These are phyloP conservation scores for Penicillium lagena DNA, from an alignment of 495 filamentous ascomycete species.

Conservation along the genomic window DNA sequence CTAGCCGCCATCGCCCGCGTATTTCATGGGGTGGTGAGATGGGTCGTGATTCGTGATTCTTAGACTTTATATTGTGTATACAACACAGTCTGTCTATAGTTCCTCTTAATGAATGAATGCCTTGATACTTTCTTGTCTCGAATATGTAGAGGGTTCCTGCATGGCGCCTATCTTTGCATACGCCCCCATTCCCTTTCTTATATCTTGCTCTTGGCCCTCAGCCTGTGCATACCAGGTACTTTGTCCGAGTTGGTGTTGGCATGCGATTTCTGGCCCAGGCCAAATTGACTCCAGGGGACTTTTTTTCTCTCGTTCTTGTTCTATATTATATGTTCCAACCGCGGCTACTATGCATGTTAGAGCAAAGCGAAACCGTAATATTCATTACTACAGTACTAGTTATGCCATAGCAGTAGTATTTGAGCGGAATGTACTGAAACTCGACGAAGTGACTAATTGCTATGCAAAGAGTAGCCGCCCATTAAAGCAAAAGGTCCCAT, in stretches of 20 bases:
- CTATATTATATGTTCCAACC: constrained; percentile 4
- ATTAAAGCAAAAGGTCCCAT: too few species aligned
- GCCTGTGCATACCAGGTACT: constrained; percentile 6
- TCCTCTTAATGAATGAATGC: too few species aligned
- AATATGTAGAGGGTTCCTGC: too few species aligned
- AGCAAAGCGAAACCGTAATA: constrained; percentile 7
- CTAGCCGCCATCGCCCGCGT: constrained; percentile 13
- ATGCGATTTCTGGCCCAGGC: too few species aligned
- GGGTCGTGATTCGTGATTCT: constrained; percentile 6
- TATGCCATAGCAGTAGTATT: background rate
- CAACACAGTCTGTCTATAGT: too few species aligned
- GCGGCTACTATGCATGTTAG: constrained; percentile 1
- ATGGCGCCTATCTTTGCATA: background rate
- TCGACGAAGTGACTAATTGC: too few species aligned
- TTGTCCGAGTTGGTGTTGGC: too few species aligned
- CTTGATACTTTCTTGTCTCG: too few species aligned
- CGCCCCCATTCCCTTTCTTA: background rate
- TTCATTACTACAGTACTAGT: too few species aligned
- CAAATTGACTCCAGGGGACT: constrained; percentile 4
- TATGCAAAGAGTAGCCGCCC: too few species aligned
- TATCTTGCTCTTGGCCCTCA: constrained; percentile 2
- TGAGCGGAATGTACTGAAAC: background rate
- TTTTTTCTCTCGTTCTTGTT: constrained; percentile 3
- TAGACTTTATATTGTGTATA: too few species aligned
- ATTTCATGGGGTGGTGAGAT: constrained; percentile 25